Base-by-base conservation (phyloP, 331 rosid species). In the Stylosanthes scabra region DNA sequence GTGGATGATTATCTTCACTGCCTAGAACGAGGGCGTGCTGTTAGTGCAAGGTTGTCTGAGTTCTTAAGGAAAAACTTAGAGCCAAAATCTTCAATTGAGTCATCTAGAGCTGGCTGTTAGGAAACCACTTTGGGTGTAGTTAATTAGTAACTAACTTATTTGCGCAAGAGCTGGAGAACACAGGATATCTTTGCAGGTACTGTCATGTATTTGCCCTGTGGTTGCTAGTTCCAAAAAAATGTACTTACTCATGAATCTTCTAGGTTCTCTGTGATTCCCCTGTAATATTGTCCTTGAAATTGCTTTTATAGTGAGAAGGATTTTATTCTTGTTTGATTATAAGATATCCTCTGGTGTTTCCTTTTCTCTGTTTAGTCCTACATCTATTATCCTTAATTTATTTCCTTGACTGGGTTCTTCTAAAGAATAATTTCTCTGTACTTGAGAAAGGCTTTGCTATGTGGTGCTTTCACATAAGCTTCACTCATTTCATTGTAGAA, bases 1-100 rank as follows among this genome's bases (percentile, higher is more conserved):
- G 99, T 87, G 88, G 91, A 84, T 16, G 92, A 90, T 68, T 91
- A 94, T 89, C 82, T 89, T 78, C 93, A 74, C 71, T 88, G 99
- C 77, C 90, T 94, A 65, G 97, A 94, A 57, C 86, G 97, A 72
- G 99, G 97, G 61, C 86, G 88, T 12, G 97, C 99, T 11, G 86
- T 95, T 3, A 78, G 81, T 78, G 83, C 76, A 31, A 88, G 80
- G 81, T 68, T 93, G 88, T 93, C 98, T 65, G 84, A 77, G 71
- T 87, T 89, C 74, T 86, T 94, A 66, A 85, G 96, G 81, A 88
- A 81, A 80, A 90, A 83, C 82, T 71, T 90, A 47, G 91, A 68
- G 58, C 85, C 85, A 1, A 76, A 91, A 75, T 79, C 86, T 59
- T 56, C 88, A 0, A 62, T 49, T 14, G 90, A 75, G 68, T 71